Conservation (phyloP, 345 rosid species). For the Rhodamnia argentea region DNA sequence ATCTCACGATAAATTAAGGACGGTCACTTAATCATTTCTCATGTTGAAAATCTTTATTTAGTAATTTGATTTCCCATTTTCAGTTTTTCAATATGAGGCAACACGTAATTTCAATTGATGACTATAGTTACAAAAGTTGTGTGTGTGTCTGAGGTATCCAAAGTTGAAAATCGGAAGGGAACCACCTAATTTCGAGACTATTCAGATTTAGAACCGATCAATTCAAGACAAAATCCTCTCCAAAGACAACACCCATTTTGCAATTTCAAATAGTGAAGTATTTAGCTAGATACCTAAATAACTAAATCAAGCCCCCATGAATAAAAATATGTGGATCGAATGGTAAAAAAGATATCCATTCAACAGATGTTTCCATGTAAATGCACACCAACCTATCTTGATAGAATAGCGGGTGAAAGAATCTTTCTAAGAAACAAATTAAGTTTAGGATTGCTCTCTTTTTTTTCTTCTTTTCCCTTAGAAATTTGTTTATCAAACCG, state of each 20-base stretch:
- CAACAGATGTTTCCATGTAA: neutral
- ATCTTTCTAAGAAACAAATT: neutral
- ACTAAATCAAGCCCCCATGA: neutral
- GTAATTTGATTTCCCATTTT: neutral
- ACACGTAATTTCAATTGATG: neutral
- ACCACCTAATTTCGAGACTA: neutral
- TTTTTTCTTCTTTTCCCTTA: neutral
- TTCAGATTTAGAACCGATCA: neutral
- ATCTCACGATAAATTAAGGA: no score
- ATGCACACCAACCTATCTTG: neutral
- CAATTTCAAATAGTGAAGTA: neutral
- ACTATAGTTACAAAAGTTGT: neutral
- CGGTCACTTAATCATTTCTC: no score
- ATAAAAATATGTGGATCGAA: neutral
- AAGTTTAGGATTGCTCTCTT: neutral
- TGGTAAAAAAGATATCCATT: neutral
- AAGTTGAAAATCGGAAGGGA: neutral
- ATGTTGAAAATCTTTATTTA: neutral
- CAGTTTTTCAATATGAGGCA: neutral
- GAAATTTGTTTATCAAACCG: neutral
- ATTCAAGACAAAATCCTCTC: neutral
- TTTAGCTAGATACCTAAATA: neutral
- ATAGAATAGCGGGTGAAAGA: neutral
- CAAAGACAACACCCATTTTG: neutral
- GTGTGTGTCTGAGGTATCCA: neutral